Evolutionary conservation across 306 rosid species (phyloP).

Genomic region (Quercus alba): DNA sequence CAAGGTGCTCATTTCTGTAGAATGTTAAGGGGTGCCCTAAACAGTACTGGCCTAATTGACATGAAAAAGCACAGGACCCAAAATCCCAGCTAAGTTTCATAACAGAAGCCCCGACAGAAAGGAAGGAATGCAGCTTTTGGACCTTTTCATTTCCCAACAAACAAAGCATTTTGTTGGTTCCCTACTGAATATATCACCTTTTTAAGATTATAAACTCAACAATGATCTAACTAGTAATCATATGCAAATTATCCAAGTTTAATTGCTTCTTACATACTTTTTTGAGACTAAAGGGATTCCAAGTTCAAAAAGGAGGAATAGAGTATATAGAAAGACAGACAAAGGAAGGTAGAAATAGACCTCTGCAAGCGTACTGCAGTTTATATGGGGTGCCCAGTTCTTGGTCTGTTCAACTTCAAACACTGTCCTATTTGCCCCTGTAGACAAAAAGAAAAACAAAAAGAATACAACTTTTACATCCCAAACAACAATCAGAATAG

Average conservation of each 20-base stretch:
- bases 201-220: background rate
- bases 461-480: constrained; percentile 57
- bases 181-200: constrained; percentile 24
- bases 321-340: constrained; percentile 17
- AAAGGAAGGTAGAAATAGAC: constrained; percentile 42
- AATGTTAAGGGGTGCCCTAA: constrained; percentile 19
- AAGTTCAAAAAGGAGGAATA: constrained; percentile 14
- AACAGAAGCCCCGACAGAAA: constrained; percentile 85
- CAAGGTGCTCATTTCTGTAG: constrained; percentile 34
- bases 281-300: constrained; percentile 22
- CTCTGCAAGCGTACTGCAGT: constrained; percentile 65
- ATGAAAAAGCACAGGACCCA: constrained; percentile 74
- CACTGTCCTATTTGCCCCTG: constrained; percentile 61
- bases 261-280: constrained; percentile 24
- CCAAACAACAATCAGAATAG: constrained; percentile 45
- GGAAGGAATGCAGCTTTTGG: constrained; percentile 91
- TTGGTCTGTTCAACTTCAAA: constrained; percentile 71
- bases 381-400: constrained; percentile 68
- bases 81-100: constrained; percentile 62
- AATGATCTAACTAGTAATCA: constrained; percentile 28
- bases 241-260: constrained; percentile 39
- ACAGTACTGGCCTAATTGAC: constrained; percentile 35
- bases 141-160: constrained; percentile 90
- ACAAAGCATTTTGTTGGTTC: constrained; percentile 52
- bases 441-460: constrained; percentile 61